These are phyloP conservation scores for Emergomyces africanus DNA, from an alignment of 2,329 filamentous ascomycete species.

Conservation along the genomic window DNA sequence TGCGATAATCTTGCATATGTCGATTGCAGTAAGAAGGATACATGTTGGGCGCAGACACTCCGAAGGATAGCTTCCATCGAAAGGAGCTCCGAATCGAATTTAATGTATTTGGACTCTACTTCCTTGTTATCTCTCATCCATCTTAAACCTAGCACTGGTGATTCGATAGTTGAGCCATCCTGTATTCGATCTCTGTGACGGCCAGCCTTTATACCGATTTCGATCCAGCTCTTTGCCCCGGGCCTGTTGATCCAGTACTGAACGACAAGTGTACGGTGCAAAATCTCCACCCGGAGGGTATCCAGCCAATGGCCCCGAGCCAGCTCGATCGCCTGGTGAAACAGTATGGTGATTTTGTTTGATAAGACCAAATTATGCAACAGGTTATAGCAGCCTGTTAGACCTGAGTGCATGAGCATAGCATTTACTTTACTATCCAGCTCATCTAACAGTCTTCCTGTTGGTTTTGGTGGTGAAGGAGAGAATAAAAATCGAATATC, in stretches of 20 bases:
- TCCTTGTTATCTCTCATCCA: constrained; percentile 73
- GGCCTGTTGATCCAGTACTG: constrained; percentile 76
- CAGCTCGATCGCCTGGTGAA: constrained; percentile 62
- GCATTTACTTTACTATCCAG: constrained; percentile 63
- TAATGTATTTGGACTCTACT: constrained; percentile 53
- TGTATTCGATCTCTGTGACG: constrained; percentile 5
- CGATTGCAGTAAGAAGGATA: constrained; percentile 55
- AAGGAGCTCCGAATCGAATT: constrained; percentile 52
- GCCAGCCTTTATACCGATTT: constrained; percentile 54
- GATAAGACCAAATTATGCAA: constrained; percentile 81
- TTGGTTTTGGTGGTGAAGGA: constrained; percentile 53
- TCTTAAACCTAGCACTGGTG: constrained; percentile 36
- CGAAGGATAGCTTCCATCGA: constrained; percentile 64
- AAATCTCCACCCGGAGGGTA: constrained; percentile 60
- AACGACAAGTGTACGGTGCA: constrained; percentile 70
- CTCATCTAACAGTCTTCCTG: constrained; percentile 48
- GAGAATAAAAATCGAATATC: constrained; percentile 76
- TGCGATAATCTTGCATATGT: constrained; percentile 49
- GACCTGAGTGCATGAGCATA: constrained; percentile 53
- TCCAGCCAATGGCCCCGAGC: constrained; percentile 62
- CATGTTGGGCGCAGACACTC: constrained; percentile 61
- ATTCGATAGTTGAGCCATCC: constrained; percentile 7
- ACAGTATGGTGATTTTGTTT: constrained; percentile 75
- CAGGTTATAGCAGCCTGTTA: constrained; percentile 71
- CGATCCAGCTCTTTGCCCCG: constrained; percentile 75